Conservation (phyloP, 331 rosid genomes). For the Erythrophleum ivorense region DNA sequence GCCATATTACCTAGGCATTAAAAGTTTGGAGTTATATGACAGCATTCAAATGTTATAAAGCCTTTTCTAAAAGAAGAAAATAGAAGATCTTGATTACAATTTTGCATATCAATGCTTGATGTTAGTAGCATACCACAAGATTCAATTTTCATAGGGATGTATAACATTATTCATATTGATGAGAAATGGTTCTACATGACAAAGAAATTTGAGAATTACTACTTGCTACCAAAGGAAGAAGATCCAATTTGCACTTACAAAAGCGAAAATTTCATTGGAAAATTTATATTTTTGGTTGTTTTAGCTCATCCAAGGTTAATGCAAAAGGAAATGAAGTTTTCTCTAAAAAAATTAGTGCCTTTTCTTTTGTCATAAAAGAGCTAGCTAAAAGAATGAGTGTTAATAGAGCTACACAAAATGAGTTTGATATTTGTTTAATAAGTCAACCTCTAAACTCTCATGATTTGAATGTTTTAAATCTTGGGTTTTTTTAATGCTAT, state of each 20-base stretch:
- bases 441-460: neutral
- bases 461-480: neutral
- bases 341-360: neutral
- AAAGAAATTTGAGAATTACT: neutral
- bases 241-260: neutral
- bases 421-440: neutral
- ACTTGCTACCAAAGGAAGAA: neutral
- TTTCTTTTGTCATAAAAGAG: neutral
- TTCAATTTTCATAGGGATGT: neutral
- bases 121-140: neutral
- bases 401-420: too few relatives aligned
- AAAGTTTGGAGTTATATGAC: neutral
- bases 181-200: neutral
- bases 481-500: neutral
- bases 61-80: neutral
- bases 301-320: conserved; percentile 1
- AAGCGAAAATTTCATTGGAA: neutral
- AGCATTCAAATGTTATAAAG: neutral
- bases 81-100: neutral
- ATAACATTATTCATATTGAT: neutral
- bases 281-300: neutral
- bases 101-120: neutral
- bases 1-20: too few relatives aligned
- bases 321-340: neutral
- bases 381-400: too few relatives aligned